These are phyloP conservation scores for Terfezia claveryi DNA, from an alignment of 495 filamentous ascomycete genomes.

Conservation along the genomic window DNA sequence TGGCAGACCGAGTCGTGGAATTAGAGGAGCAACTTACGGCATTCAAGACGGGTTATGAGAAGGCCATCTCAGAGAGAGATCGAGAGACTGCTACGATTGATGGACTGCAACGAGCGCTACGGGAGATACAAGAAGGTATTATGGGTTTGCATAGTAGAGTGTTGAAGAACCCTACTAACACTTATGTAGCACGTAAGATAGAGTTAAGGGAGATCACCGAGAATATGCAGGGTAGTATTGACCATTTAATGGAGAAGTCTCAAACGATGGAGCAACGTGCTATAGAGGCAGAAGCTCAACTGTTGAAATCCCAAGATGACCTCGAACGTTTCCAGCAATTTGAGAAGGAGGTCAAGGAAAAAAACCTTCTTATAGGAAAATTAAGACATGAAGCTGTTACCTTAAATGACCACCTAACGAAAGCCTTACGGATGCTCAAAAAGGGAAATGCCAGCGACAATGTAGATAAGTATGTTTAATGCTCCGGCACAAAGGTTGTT, in stretches of 20 bases:
- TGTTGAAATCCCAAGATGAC: conserved; percentile 36
- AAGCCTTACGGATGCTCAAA: conserved; percentile 81
- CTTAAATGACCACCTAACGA: conserved; percentile 87
- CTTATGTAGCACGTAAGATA: conserved; percentile 43
- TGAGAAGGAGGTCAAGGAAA: conserved; percentile 91
- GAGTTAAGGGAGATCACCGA: conserved; percentile 85
- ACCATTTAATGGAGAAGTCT: conserved; percentile 18
- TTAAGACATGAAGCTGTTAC: conserved; percentile 71
- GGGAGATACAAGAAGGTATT: conserved; percentile 65
- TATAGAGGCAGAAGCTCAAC: conserved; percentile 37
- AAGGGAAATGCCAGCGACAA: conserved; percentile 91
- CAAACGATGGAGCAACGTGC: conserved; percentile 43
- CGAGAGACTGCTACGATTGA: conserved; percentile 57
- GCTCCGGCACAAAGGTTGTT: conserved; percentile 1
- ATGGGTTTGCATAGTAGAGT: not conserved
- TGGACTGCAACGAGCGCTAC: conserved; percentile 69
- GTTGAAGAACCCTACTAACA: not conserved
- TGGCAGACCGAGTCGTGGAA: conserved; percentile 54
- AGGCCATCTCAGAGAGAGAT: conserved; percentile 48
- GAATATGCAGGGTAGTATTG: conserved; percentile 57
- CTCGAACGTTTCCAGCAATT: conserved; percentile 70
- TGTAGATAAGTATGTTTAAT: conserved; percentile 53
- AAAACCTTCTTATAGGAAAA: conserved; percentile 92
- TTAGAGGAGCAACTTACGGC: conserved; percentile 62
- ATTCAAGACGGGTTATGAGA: conserved; percentile 52